Evolutionary conservation across 2,329 filamentous ascomycete species (phyloP), one percentile per base, ranked within the genome.

Genomic region (Lecanoromycetidae sp.): DNA sequence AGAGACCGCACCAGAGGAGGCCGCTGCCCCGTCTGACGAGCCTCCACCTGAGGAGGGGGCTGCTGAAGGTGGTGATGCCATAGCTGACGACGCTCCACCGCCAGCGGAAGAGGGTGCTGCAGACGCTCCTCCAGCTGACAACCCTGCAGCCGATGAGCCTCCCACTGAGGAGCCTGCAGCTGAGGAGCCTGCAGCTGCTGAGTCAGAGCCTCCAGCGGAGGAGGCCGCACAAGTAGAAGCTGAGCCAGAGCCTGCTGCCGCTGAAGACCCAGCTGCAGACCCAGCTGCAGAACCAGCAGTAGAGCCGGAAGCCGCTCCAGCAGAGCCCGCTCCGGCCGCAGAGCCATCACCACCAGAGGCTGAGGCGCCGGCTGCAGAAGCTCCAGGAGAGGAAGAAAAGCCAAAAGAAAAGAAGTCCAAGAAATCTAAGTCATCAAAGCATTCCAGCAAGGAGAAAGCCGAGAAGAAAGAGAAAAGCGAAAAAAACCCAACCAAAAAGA

Each of bases 351-450:
- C 42, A 7, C 35, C 42, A 10, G 33, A 33, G 12, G 29, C 17
- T 42, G 20, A 44, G 35, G 25, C 32, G 8, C 39, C 45, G 30
- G n/a, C 33, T 20, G 32, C 48, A 41, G 32, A 37, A 30, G 37
- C 44, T 13, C 32, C 45, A 6, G 49, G 46, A 13, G 38, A 45
- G 10, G 27, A 43, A 12, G 52, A 56, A 44, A 50, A 52, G 22
- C 32, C 48, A 25, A 46, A 40, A 34, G 44, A 32, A 15, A 38
- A 40, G 19, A 36, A 20, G 27, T 29, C 33, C 10, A 36, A 37
- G 41, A 17, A n/a, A 8, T 35, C 40, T 9, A 43, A 43, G 20
- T 43, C 35, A 5, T 38, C 29, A 19, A 43, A 34, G 29, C 40
- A 43, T 29, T 17, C 26, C 17, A 22, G 30, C 25, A 41, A 41